These are phyloP conservation scores for Pseudotsuga menziesii DNA, from an alignment of 75 land plant species.

Conservation along the genomic window DNA sequence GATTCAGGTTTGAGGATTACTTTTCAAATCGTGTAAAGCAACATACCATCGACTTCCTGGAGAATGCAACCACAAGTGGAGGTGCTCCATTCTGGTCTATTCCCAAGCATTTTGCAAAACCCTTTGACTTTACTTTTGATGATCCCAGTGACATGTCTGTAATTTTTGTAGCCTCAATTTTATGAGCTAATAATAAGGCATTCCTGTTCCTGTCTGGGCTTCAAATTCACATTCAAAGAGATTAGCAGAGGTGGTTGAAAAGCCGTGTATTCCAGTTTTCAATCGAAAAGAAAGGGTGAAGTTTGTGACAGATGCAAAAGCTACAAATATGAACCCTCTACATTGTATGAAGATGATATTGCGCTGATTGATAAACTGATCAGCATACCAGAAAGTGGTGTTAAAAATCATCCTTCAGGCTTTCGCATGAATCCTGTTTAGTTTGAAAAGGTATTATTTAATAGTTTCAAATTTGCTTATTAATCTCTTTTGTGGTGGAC, in stretches of 20 bases:
- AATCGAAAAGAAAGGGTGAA: slow-evolving; percentile 72
- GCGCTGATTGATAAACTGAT: slow-evolving; percentile 60
- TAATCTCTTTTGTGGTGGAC: not conserved
- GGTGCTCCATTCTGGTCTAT: slow-evolving; percentile 75
- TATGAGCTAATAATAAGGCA: slow-evolving; percentile 80
- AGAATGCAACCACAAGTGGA: slow-evolving; percentile 69
- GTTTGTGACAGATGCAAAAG: slow-evolving; percentile 89
- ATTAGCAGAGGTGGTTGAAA: slow-evolving; percentile 59
- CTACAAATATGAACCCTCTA: slow-evolving; percentile 33
- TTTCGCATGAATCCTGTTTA: slow-evolving; percentile 56
- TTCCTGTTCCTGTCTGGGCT: slow-evolving; percentile 77
- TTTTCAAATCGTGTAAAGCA: slow-evolving; percentile 88
- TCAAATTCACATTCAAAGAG: slow-evolving; percentile 17
- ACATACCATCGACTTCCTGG: slow-evolving; percentile 83
- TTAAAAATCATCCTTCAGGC: slow-evolving; percentile 42
- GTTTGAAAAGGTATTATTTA: slow-evolving; percentile 75
- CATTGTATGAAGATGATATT: slow-evolving; percentile 66
- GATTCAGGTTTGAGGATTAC: slow-evolving; percentile 86
- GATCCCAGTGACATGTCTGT: slow-evolving; percentile 58
- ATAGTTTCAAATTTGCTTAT: not conserved
- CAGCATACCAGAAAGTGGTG: slow-evolving; percentile 45
- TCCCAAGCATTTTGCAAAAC: slow-evolving; percentile 81
- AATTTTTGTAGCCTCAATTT: slow-evolving; percentile 55
- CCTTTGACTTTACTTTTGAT: slow-evolving; percentile 50
- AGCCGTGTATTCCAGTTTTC: slow-evolving; percentile 61